Conservation (phyloP, 306 rosid species). For the Gleditsia sinensis region DNA sequence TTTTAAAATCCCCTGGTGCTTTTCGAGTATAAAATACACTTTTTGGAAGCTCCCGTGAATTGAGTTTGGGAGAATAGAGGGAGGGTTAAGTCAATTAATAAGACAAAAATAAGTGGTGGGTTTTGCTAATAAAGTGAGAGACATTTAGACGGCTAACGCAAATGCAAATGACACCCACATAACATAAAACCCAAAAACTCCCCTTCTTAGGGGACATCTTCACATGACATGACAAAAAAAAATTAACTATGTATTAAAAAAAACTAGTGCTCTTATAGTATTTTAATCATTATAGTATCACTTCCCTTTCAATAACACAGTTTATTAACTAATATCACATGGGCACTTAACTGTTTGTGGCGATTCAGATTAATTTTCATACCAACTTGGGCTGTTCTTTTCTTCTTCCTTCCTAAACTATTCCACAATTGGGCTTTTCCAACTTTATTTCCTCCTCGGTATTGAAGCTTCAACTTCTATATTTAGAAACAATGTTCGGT, state of each 20-base stretch:
- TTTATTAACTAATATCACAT: slow-evolving; percentile 16
- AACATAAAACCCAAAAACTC: slow-evolving; percentile 48
- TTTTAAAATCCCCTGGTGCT: slow-evolving; percentile 28
- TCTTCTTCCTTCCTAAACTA: neutral
- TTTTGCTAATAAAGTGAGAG: slow-evolving; percentile 44
- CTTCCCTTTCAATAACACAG: slow-evolving; percentile 17
- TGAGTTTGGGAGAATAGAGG: slow-evolving; percentile 24
- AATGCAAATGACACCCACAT: slow-evolving; percentile 41
- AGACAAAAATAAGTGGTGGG: slow-evolving; percentile 55
- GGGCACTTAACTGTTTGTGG: neutral
- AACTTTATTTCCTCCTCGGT: neutral
- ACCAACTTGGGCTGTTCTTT: neutral
- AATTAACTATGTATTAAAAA: slow-evolving; percentile 7
- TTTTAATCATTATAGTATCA: slow-evolving; percentile 24
- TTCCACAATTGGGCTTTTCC: slow-evolving; percentile 23
- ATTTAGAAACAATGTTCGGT: neutral
- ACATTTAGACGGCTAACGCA: slow-evolving; percentile 45
- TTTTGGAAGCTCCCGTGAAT: slow-evolving; percentile 49
- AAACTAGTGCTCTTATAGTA: slow-evolving; percentile 9
- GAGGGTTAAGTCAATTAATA: slow-evolving; percentile 48
- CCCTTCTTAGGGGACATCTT: slow-evolving; percentile 48
- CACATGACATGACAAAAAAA: slow-evolving; percentile 67
- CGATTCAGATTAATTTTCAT: too few species aligned
- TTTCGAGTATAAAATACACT: slow-evolving; percentile 33
- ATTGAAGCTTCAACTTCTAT: slow-evolving; percentile 14